Conservation (phyloP, 257 asterid genomes). For the Solanum gracilifrons region DNA sequence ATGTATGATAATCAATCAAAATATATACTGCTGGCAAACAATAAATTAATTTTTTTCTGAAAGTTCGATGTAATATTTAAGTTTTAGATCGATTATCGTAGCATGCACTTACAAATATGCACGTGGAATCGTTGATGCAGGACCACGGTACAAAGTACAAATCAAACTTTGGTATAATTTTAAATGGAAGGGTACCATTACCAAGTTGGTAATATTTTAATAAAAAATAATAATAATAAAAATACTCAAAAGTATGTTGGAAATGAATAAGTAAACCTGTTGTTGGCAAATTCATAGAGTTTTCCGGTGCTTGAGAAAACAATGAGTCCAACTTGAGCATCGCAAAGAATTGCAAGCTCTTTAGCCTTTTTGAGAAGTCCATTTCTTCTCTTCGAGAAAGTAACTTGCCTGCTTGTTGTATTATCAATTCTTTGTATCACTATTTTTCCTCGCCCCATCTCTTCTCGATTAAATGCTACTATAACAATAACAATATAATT, state of each 20-base stretch:
- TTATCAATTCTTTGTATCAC: slow-evolving; percentile 41
- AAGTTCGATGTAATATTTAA: not conserved
- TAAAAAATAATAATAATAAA: not conserved
- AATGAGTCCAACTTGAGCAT: slow-evolving; percentile 43
- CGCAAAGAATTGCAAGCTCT: slow-evolving; percentile 38
- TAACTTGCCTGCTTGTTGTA: slow-evolving; percentile 38
- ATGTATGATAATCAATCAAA: not conserved
- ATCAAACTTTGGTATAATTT: not conserved
- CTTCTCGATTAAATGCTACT: not conserved
- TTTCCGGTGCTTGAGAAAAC: slow-evolving; percentile 43
- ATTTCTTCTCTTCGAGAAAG: slow-evolving; percentile 36
- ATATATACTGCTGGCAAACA: no score
- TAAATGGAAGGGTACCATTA: not conserved
- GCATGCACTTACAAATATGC: not conserved
- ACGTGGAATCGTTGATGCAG: not conserved
- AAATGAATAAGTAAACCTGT: slow-evolving; percentile 12
- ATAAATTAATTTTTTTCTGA: not conserved
- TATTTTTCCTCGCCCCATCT: slow-evolving; percentile 42
- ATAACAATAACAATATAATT: not conserved
- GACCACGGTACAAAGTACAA: not conserved
- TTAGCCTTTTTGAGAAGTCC: slow-evolving; percentile 45
- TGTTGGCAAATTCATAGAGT: slow-evolving; percentile 32
- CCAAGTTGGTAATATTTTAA: not conserved
- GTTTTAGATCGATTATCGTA: not conserved
- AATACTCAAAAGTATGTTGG: not conserved